Percentiles rank a stretch among this genome's conserved stretches.
Evolutionary conservation across 2,329 filamentous ascomycete species (phyloP).

Genomic region (Paracoccidioides brasiliensis): DNA sequence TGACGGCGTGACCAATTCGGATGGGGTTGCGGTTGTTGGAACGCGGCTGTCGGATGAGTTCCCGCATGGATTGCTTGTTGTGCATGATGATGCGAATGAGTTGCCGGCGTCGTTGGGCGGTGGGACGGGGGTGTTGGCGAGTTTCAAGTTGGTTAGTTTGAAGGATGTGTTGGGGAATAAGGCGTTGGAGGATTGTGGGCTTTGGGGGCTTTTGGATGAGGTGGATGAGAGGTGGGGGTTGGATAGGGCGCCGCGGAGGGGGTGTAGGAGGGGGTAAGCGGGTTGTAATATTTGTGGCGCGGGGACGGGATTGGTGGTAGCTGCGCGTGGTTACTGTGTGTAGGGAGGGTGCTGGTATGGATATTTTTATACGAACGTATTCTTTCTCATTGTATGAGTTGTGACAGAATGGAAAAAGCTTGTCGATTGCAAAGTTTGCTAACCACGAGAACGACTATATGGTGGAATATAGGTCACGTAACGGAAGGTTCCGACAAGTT

Average conservation of each 20-base stretch:
- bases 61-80: conserved; percentile 36
- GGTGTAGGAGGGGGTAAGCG: background rate
- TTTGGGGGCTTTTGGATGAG: conserved; percentile 10
- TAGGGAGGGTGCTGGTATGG: no score
- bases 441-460: no score
- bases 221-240: conserved; percentile 3
- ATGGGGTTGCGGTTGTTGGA: conserved; percentile 39
- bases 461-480: no score
- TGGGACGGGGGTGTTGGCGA: conserved; percentile 35
- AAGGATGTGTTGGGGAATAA: conserved; percentile 34
- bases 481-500: no score
- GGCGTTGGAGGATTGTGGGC: conserved; percentile 29
- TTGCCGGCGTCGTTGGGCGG: conserved; percentile 25
- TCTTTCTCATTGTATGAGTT: no score
- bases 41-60: conserved; percentile 31
- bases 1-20: conserved; percentile 42
- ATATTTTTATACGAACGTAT: no score
- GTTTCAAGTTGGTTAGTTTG: conserved; percentile 39
- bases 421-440: no score
- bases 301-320: background rate
- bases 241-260: background rate
- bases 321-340: background rate
- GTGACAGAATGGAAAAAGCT: no score
- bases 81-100: conserved; percentile 44
- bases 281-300: background rate